A percentile compares a stretch with the other conserved stretches of the same genome.
Evolutionary conservation across 1,284 basidiomycete genomes (phyloP).

Genomic region (Phenoliferia sp.): DNA sequence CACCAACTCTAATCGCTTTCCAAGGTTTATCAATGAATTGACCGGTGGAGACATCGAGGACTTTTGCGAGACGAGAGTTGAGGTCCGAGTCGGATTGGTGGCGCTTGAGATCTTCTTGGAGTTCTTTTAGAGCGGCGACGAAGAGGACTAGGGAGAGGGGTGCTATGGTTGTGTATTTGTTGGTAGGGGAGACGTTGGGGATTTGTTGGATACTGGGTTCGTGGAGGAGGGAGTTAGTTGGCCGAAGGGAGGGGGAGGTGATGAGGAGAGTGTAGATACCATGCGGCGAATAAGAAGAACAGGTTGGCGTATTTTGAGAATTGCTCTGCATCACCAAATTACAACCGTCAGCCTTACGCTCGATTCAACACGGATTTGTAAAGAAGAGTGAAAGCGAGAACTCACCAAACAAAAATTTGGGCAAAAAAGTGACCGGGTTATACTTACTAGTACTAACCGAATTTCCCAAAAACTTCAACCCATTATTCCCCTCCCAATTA

Average conservation of each 20-base stretch:
- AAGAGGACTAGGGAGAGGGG: slow-evolving; percentile 85
- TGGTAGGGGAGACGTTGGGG: slow-evolving; percentile 94
- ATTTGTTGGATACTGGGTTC: slow-evolving; percentile 78
- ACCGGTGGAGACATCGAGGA: slow-evolving; percentile 57
- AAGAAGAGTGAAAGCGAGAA: slow-evolving; percentile 4
- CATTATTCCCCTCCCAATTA: slow-evolving; percentile 25
- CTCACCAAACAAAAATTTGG: slow-evolving; percentile 87
- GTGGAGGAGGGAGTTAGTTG: background rate
- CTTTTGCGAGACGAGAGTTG: slow-evolving; percentile 76
- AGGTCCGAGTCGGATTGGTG: slow-evolving; percentile 91
- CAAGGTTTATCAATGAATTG: slow-evolving; percentile 77
- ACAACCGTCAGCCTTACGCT: background rate
- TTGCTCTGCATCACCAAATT: slow-evolving; percentile 63
- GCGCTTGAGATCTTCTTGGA: slow-evolving; percentile 94
- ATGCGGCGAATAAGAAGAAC: slow-evolving; percentile 98
- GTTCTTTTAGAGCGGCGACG: slow-evolving; percentile 94
- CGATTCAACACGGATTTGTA: background rate
- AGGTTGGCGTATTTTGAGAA: slow-evolving; percentile 98
- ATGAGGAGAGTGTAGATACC: slow-evolving; percentile 35
- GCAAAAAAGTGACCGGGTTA: slow-evolving; percentile 79
- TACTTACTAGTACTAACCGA: slow-evolving; percentile 95
- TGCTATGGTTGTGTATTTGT: slow-evolving; percentile 89
- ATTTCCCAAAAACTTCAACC: slow-evolving; percentile 51
- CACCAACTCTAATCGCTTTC: slow-evolving; percentile 85
- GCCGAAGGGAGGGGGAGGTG: background rate